Base-by-base conservation (phyloP, 768 basidiomycete genomes). In the Daedaleopsis sinensis region DNA sequence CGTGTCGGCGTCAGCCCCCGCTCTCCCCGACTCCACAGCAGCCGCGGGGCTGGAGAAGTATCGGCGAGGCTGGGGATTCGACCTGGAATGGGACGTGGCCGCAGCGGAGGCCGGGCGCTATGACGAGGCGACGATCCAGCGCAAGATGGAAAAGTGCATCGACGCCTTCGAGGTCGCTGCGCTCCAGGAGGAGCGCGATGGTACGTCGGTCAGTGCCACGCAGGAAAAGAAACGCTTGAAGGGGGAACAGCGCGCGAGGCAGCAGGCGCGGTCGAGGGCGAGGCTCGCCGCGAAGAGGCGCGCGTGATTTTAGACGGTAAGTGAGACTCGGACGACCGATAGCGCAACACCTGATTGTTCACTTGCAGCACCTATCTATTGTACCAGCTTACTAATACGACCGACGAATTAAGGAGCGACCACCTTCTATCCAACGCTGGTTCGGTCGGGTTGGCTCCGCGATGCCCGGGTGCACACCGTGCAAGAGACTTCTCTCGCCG, bases 31-130 rank as follows among this genome's bases (percentile, higher is more conserved):
- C 27, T 39, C 19, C 36, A 35, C 49, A 8, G 23, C 46, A 18
- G 52, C 43, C 23, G 39, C 38, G 13, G 61, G 43, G 35, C 51
- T 43, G 38, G 51, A 66, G 5, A 60, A 55, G 46, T 69, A 70
- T 47, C 76, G 75, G n/a, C 84, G 82, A 53, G 91, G 90, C 2
- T 93, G 91, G 91, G 91, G 91, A 54, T 92, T 93, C 69, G 91
- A 93, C 74, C 84, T 93, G 61, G 88, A 93, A 72, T 55, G 54
- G 57, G 52, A 59, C 19, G 58, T 59, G 35, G 61, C 52, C 47
- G 54, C 58, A 12, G 57, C 59, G 44, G 62, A 61, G 21, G 60
- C 66, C 55, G 68, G 49, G 50, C 58, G 57, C n/a, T 61, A 73
- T 48, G 70, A 64, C 52, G 72, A 67, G 51, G 65, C 60, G 23